Evolutionary conservation across 805 yeast genomes (phyloP).

Genomic region (Hanseniaspora meyeri): DNA sequence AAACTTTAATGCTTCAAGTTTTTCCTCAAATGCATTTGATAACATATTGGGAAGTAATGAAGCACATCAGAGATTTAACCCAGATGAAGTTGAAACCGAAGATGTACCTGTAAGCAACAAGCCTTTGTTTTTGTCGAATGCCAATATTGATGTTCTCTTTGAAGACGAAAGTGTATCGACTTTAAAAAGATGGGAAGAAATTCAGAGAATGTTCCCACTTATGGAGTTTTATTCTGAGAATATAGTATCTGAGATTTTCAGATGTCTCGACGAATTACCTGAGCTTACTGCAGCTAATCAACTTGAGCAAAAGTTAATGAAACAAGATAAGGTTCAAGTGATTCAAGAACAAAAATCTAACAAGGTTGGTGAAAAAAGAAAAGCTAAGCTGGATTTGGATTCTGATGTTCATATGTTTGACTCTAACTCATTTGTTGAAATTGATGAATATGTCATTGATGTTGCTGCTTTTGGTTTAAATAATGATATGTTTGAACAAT

Average conservation of each 20-base stretch:
- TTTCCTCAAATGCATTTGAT: neutral
- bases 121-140: neutral
- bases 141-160: neutral
- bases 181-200: conserved; percentile 3
- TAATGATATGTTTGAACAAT: neutral
- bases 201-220: neutral
- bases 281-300: no score
- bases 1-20: neutral
- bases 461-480: neutral
- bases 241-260: neutral
- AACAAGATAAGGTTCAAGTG: neutral
- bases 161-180: conserved; percentile 1
- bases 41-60: neutral
- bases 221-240: neutral
- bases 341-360: neutral
- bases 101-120: neutral
- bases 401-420: neutral
- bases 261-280: neutral
- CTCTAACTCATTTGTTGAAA: no score
- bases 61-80: neutral
- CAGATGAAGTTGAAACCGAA: neutral
- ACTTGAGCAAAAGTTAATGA: neutral
- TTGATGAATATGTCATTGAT: neutral
- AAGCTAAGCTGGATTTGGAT: neutral
- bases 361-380: neutral